Evolutionary conservation across 1,139 yeast genomes (phyloP), one percentile per base, ranked within the genome.

Genomic region (Geotrichum australiense): DNA sequence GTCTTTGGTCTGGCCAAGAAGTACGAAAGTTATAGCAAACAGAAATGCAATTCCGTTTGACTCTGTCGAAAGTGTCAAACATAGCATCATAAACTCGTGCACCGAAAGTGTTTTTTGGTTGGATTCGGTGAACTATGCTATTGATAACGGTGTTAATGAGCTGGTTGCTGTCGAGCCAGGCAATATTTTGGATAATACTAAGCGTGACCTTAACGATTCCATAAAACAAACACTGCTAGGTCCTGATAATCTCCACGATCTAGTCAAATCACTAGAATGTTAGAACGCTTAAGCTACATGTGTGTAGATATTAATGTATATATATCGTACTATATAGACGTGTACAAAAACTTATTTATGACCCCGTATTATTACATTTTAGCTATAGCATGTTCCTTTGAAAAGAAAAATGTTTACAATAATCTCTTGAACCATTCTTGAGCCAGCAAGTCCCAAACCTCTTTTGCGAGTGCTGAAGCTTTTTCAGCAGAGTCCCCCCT

Each of bases 391-490:
- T n/a, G n/a, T n/a, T n/a, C n/a, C n/a, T n/a, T n/a, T n/a, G n/a
- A n/a, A n/a, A n/a, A n/a, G n/a, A n/a, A n/a, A n/a, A n/a, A n/a
- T n/a, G n/a, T n/a, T 22, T 35, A 40, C 20, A 30, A n/a, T 19
- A 38, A 21, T 21, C 15, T 39, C 12, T 26, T n/a, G 25, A 65
- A 63, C 68, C 68, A 63, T 39, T 57, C 62, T 12, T 36, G 32
- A 10, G 50, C 54, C 21, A 89, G 63, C 0, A 70, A 57, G 4
- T 68, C 62, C 96, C 96, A 89, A n/a, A 86, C 81, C 22, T 66
- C 62, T 10, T 62, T 61, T 0, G 94, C 91, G 10, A 80, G 57
- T 1, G 53, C 48, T 15, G 46, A 33, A 0, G 96, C 85, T 4
- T 58, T 53, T 1, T 51, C 56, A 36, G 72, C 80, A 8, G 58